These are phyloP conservation scores for Rhizoctonia solani DNA, from an alignment of 1,284 basidiomycete genomes.

Conservation along the genomic window DNA sequence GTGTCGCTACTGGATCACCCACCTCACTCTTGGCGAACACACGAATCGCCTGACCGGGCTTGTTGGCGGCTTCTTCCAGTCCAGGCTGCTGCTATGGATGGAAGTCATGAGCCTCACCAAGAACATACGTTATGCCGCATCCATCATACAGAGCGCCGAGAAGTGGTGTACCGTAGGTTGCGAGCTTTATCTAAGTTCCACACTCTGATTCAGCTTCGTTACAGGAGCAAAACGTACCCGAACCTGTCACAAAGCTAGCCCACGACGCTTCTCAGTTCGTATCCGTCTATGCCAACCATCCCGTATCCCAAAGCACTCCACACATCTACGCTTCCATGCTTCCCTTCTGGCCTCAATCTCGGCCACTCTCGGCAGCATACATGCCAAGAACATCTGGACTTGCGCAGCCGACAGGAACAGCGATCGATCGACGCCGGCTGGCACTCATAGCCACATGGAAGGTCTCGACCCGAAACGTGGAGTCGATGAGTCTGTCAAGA, in stretches of 20 bases:
- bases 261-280: neutral
- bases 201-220: too few relatives aligned
- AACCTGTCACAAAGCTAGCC: too few relatives aligned
- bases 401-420: too few relatives aligned
- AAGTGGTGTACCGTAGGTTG: neutral
- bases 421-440: too few relatives aligned
- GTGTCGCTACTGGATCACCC: constrained; percentile 9
- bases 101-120: constrained; percentile 9
- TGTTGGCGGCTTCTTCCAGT: neutral
- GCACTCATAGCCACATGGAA: too few relatives aligned
- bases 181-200: too few relatives aligned
- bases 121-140: neutral
- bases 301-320: neutral
- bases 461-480: too few relatives aligned
- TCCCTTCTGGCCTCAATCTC: neutral
- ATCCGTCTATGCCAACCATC: neutral
- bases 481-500: too few relatives aligned
- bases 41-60: neutral
- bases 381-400: neutral
- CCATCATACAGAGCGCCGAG: neutral
- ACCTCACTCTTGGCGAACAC: neutral
- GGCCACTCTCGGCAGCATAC: neutral
- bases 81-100: constrained; percentile 8
- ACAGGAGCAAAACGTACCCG: too few relatives aligned
- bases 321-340: constrained; percentile 2